These are phyloP conservation scores for Platanthera guangdongensis DNA, from an alignment of 106 monocot species.

Conservation along the genomic window DNA sequence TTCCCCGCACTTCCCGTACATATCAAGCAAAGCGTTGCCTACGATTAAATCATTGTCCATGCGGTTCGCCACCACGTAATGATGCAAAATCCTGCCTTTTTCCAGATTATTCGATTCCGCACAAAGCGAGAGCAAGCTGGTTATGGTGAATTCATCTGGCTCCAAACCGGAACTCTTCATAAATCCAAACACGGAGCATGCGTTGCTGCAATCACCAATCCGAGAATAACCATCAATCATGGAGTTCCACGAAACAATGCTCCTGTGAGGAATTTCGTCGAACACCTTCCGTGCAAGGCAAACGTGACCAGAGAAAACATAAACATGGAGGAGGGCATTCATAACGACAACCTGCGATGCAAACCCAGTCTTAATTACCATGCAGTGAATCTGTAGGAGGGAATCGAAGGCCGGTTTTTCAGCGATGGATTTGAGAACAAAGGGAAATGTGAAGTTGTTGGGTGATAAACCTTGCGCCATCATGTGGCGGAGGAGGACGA, in stretches of 20 bases:
- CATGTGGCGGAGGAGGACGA: conserved; percentile 38
- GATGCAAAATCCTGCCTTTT: conserved; percentile 32
- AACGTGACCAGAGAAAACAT: conserved; percentile 19
- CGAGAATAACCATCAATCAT: conserved; percentile 58
- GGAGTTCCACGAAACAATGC: conserved; percentile 64
- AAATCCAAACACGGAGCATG: conserved; percentile 20
- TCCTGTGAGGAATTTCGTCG: conserved; percentile 46
- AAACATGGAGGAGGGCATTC: conserved; percentile 55
- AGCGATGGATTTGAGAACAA: conserved; percentile 49
- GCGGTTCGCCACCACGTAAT: conserved; percentile 17
- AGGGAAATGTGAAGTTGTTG: conserved; percentile 65
- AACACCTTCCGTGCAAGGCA: conserved; percentile 30
- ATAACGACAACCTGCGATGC: conserved; percentile 51
- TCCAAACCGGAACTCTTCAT: conserved; percentile 35
- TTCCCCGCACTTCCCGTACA: conserved; percentile 70
- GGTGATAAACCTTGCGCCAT: conserved; percentile 33
- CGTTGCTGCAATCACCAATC: conserved; percentile 22
- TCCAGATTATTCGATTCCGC: conserved; percentile 24
- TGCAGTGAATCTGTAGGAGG: conserved; percentile 16
- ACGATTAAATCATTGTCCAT: conserved; percentile 32
- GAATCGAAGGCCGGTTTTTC: conserved; percentile 8
- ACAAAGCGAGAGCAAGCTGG: conserved; percentile 45
- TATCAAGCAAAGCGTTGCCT: conserved; percentile 61
- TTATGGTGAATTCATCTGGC: conserved; percentile 54
- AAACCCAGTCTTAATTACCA: conserved; percentile 50